Percentiles rank a stretch among this genome's conserved stretches.
These are phyloP conservation scores for Tardiomyces digboiensis DNA, from an alignment of 1,139 yeast genomes.

Conservation along the genomic window DNA sequence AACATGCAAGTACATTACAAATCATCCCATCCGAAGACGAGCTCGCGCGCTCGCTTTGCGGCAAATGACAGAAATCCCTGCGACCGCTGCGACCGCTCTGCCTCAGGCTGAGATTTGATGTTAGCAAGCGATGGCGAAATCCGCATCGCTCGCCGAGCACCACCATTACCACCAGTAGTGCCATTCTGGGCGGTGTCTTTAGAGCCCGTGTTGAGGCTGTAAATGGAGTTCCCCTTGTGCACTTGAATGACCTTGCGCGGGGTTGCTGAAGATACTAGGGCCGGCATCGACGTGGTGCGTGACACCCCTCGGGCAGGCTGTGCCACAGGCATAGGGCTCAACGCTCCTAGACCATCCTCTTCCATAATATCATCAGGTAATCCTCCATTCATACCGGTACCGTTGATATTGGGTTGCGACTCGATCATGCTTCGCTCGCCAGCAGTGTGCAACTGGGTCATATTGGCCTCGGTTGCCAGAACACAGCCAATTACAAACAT, in stretches of 20 bases:
- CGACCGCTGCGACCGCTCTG: constrained; percentile 1
- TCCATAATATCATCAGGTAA: background rate
- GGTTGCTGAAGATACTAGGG: constrained; percentile 16
- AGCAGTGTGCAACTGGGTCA: background rate
- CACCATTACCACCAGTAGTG: background rate
- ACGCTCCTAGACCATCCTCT: background rate
- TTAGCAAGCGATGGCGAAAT: background rate
- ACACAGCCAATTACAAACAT: constrained; percentile 61
- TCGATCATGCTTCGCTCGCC: constrained; percentile 1
- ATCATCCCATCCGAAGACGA: constrained; percentile 49
- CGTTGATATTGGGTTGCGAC: background rate
- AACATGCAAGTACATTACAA: constrained; percentile 26
- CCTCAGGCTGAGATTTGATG: background rate
- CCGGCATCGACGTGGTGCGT: constrained; percentile 22
- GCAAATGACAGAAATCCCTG: constrained; percentile 26
- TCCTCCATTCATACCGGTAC: background rate
- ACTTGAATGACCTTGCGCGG: constrained; percentile 1
- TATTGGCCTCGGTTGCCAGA: constrained; percentile 9
- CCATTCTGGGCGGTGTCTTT: background rate
- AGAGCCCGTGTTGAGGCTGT: background rate
- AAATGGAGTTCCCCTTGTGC: background rate
- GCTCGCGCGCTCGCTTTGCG: constrained; percentile 26
- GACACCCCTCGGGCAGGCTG: background rate
- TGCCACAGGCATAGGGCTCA: background rate
- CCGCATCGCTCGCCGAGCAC: background rate